Percentiles rank a stretch among this genome's conserved stretches.
These are phyloP conservation scores for Solanum gandarillasii DNA, from an alignment of 257 asterid genomes.

Conservation along the genomic window DNA sequence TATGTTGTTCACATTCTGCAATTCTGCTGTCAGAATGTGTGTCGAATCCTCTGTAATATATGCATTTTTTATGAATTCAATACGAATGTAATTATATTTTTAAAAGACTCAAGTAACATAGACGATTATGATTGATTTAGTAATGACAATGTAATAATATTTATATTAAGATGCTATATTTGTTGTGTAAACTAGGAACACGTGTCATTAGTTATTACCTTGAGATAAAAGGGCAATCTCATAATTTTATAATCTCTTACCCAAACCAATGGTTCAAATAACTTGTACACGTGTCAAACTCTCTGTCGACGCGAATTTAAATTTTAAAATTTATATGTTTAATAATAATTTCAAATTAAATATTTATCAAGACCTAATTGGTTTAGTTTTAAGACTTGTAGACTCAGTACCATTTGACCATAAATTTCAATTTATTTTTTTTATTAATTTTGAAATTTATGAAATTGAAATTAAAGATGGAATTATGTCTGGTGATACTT, in stretches of 20 bases:
- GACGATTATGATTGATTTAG: not conserved
- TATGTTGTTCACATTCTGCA: not conserved
- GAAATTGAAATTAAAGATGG: not conserved
- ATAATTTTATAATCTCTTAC: not conserved
- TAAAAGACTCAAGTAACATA: not conserved
- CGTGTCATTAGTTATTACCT: not conserved
- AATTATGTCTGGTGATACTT: not conserved
- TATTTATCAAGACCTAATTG: not conserved
- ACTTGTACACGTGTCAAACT: not conserved
- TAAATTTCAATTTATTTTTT: not conserved
- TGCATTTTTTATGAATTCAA: not conserved
- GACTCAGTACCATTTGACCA: not conserved
- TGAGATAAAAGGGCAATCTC: not conserved
- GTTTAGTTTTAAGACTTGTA: not conserved
- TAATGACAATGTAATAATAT: not conserved
- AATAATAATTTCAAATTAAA: not conserved
- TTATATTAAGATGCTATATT: not conserved
- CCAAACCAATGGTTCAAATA: not conserved
- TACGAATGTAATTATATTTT: not conserved
- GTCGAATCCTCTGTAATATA: not conserved
- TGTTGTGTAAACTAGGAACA: not conserved
- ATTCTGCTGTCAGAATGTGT: accelerated
- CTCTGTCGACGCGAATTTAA: not conserved
- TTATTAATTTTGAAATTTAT: not conserved
- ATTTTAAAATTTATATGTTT: not conserved